These are phyloP conservation scores for Sclerotiophoma versabilis DNA, from an alignment of 2,329 filamentous ascomycete species.

Conservation along the genomic window DNA sequence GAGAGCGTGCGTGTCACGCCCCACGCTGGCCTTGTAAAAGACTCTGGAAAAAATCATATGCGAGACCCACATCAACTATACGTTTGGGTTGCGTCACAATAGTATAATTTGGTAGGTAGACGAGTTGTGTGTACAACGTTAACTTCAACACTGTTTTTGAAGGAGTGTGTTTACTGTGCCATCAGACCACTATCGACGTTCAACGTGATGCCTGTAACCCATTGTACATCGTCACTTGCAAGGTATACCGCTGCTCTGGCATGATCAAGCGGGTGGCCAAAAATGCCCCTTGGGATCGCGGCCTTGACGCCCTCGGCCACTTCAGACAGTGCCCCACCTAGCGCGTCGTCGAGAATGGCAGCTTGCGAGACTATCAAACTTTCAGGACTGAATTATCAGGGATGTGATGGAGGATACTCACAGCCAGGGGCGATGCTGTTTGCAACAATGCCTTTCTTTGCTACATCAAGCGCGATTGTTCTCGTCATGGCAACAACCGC, in stretches of 20 bases:
- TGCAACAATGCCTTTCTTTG: slow-evolving; percentile 50
- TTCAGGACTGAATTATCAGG: slow-evolving; percentile 2
- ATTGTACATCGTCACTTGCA: slow-evolving; percentile 54
- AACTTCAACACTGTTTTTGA: neutral
- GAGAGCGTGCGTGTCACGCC: too few relatives aligned
- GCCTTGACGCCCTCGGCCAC: slow-evolving; percentile 20
- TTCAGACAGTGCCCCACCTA: slow-evolving; percentile 19
- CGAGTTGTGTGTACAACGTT: neutral
- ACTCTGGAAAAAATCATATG: too few relatives aligned
- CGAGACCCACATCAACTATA: too few relatives aligned
- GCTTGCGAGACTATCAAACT: slow-evolving; percentile 36
- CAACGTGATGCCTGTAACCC: slow-evolving; percentile 51
- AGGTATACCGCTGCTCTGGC: slow-evolving; percentile 51
- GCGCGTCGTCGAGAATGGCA: slow-evolving; percentile 38
- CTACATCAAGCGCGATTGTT: slow-evolving; percentile 55
- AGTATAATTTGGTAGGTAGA: too few relatives aligned
- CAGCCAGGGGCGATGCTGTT: slow-evolving; percentile 55
- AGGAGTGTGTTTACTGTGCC: slow-evolving; percentile 8
- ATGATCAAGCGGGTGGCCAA: slow-evolving; percentile 30
- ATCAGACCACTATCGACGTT: slow-evolving; percentile 53
- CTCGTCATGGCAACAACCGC: slow-evolving; percentile 57
- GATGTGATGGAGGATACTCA: slow-evolving; percentile 24
- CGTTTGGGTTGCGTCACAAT: too few relatives aligned
- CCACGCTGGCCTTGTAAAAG: too few relatives aligned
- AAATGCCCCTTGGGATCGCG: slow-evolving; percentile 29